Conservation (phyloP, 2,329 filamentous ascomycete genomes). For the Aspergillus unguis region DNA sequence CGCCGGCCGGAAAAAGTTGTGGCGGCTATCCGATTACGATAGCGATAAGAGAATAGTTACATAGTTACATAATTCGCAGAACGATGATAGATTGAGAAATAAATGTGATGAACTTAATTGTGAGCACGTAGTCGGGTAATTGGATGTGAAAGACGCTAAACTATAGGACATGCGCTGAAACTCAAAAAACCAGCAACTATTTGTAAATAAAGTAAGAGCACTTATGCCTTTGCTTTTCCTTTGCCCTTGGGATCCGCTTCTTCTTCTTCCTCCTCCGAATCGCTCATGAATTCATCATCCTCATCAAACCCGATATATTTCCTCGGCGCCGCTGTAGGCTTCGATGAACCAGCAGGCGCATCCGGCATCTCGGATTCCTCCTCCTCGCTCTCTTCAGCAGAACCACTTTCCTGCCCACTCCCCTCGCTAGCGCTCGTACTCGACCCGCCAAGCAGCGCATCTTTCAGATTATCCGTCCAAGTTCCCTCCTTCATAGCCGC, state of each 20-base stretch:
- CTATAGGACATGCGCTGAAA: slow-evolving; percentile 2
- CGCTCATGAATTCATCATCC: slow-evolving; percentile 47
- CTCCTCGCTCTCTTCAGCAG: slow-evolving; percentile 38
- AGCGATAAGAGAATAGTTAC: neutral
- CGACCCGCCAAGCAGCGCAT: slow-evolving; percentile 33
- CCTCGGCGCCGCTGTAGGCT: slow-evolving; percentile 27
- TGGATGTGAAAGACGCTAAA: neutral
- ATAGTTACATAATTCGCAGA: neutral
- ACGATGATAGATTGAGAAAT: too few species aligned
- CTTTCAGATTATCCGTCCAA: slow-evolving; percentile 44
- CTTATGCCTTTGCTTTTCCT: slow-evolving; percentile 35
- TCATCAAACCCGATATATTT: slow-evolving; percentile 49
- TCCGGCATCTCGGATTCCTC: slow-evolving; percentile 37
- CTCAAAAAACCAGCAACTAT: slow-evolving; percentile 5
- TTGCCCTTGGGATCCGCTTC: slow-evolving; percentile 29
- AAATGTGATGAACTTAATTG: too few species aligned
- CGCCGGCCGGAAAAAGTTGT: slow-evolving; percentile 17
- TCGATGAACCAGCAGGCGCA: slow-evolving; percentile 24
- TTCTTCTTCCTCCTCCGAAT: slow-evolving; percentile 39
- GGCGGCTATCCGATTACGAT: slow-evolving; percentile 13
- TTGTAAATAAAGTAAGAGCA: neutral
- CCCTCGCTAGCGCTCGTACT: slow-evolving; percentile 42
- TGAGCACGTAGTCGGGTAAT: too few species aligned
- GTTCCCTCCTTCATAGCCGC: slow-evolving; percentile 64
- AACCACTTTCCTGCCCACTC: slow-evolving; percentile 29